Evolutionary conservation across 2,329 filamentous ascomycete genomes (phyloP).

Genomic region (Torrubiellomyces zombiae): DNA sequence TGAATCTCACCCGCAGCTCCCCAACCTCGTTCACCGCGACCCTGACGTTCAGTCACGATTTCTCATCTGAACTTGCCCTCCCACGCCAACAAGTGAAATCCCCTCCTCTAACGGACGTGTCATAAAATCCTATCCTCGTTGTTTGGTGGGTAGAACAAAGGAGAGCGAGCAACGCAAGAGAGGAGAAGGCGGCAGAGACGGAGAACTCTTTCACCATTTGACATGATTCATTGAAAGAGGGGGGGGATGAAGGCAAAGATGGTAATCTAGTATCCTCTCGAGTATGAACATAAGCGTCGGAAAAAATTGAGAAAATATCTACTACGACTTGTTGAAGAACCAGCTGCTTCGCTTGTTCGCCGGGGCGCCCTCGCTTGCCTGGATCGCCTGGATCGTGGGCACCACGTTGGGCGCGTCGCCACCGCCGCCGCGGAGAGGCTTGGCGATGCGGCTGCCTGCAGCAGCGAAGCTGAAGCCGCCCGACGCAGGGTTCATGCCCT

Average conservation of each 20-base stretch:
- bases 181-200: conserved; percentile 3
- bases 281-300: too few relatives aligned
- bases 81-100: too few relatives aligned
- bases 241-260: conserved; percentile 6
- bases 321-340: conserved; percentile 51
- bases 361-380: conserved; percentile 37
- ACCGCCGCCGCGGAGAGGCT: conserved; percentile 48
- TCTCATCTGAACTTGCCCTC: conserved; percentile 4
- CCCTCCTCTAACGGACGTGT: conserved; percentile 4
- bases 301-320: conserved; percentile 2
- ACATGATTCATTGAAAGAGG: conserved; percentile 4
- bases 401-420: conserved; percentile 27
- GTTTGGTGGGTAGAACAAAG: conserved; percentile 1
- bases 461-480: conserved; percentile 56
- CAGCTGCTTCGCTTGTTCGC: conserved; percentile 54
- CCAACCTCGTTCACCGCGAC: too few relatives aligned
- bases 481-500: conserved; percentile 54
- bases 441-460: conserved; percentile 50
- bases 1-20: too few relatives aligned
- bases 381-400: conserved; percentile 39
- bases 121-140: conserved; percentile 9
- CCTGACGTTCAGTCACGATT: too few relatives aligned
- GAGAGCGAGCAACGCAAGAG: conserved; percentile 2
- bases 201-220: background rate
- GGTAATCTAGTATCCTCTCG: conserved; percentile 2